phyloP scores from a whole-genome alignment of 1,284 basidiomycete genomes.

The Trichosporon inkin region DNA sequence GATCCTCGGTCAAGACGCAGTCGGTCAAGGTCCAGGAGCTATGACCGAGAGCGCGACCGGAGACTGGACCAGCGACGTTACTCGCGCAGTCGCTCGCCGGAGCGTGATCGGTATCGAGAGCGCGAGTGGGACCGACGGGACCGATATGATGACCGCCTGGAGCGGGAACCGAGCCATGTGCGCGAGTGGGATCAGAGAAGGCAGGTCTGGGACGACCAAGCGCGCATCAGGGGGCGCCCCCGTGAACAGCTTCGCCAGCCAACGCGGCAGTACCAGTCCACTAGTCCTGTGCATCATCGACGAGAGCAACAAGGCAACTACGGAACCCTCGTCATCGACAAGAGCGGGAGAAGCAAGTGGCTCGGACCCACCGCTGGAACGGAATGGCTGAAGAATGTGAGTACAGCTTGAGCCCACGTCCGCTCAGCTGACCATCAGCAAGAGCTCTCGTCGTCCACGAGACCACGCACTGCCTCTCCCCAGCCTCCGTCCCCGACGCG shows the following conservation, averaged over 20 bases:
- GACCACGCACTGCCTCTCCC: conserved; percentile 1
- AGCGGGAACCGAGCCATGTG: not conserved
- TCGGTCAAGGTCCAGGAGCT: conserved; percentile 7
- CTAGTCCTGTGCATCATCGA: not conserved
- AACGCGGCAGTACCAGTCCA: not conserved
- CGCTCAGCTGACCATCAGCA: conserved; percentile 10
- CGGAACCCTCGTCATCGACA: conserved; percentile 37
- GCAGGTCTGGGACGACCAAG: not conserved
- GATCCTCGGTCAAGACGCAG: not conserved
- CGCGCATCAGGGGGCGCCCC: not conserved
- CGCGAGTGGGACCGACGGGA: not conserved
- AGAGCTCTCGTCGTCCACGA: conserved; percentile 8
- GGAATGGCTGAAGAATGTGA: conserved; percentile 41
- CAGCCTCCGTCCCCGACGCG: not conserved
- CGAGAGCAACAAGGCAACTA: conserved; percentile 26
- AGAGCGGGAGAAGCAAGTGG: conserved; percentile 34
- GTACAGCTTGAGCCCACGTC: not conserved
- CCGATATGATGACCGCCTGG: not conserved
- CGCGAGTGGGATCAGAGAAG: not conserved
- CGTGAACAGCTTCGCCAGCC: not conserved
- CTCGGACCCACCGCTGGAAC: conserved; percentile 38
- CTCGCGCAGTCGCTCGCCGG: not conserved
- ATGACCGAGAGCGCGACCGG: conserved; percentile 2
- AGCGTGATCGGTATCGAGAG: not conserved
- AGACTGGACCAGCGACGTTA: not conserved